Evolutionary conservation across 495 filamentous ascomycete genomes (phyloP), one percentile per base, ranked within the genome.

Genomic region (Hypoxylon trugodes): DNA sequence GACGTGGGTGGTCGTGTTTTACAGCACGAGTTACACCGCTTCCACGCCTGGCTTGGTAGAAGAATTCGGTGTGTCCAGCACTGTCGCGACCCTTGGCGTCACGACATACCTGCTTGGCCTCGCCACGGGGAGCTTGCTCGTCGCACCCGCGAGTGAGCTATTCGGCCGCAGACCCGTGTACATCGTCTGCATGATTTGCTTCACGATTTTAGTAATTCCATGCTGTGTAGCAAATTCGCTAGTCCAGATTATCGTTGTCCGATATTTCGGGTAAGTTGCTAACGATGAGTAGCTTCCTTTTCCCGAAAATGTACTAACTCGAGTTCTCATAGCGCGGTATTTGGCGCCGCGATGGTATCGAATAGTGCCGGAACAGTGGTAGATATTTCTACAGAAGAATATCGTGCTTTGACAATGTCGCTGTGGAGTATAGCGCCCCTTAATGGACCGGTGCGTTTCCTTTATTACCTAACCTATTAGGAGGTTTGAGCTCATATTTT

Each of bases 341-440:
- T 89, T 32, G 92, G 91, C 12, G 84, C 87, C 12, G 90, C 89
- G 24, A 89, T 93, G 83, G 84, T 96, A 13, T 84, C 86, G 3
- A 96, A 93, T 63, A 85, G 88, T 1, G 90, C 93, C 1, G 93
- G 92, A 12, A 92, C 91, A 42, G 82, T 97, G 1, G 85, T 88
- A 24, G 93, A 97, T 72, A 87, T 96, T 49, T 84, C 88, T 24
- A 78, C 80, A 15, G 86, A 89, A 52, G 81, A 92, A 33, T 81
- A 86, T 56, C 84, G 91, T 10, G 89, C 89, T 6, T 69, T 95
- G 19, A 84, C 84, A 12, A 88, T 96, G 72, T 88, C 85, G 4
- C 78, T 92, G 19, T 96, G 89, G 86, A 84, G 78, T 58, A 85
- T 93, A 45, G 92, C 90, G 0, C 91, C 92, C 4, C 79, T 93